A percentile compares a stretch with the other conserved stretches of the same genome.
phyloP scores from a whole-genome alignment of 495 filamentous ascomycete genomes.

The Pyrenula aspistea region DNA sequence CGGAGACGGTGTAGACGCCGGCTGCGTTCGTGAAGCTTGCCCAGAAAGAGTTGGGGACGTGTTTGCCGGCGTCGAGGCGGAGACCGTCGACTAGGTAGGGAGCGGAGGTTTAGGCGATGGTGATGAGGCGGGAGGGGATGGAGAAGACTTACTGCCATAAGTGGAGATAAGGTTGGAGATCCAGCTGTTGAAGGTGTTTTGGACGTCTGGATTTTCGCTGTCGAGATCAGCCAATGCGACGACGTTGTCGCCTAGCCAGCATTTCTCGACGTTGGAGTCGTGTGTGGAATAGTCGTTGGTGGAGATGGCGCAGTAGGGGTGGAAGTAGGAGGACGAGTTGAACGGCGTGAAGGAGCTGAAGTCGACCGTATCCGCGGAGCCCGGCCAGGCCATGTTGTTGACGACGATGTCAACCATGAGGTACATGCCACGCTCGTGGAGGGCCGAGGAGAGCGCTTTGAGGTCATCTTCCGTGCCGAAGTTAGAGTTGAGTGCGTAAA shows the following conservation, averaged over 20 bases:
- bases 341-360: slow-evolving; percentile 55
- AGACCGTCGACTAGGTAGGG: slow-evolving; percentile 51
- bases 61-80: slow-evolving; percentile 62
- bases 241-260: slow-evolving; percentile 53
- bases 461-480: slow-evolving; percentile 59
- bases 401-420: slow-evolving; percentile 73
- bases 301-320: slow-evolving; percentile 49
- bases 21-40: slow-evolving; percentile 48
- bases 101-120: background rate
- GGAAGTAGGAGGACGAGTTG: slow-evolving; percentile 50
- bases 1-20: slow-evolving; percentile 60
- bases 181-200: slow-evolving; percentile 53
- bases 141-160: slow-evolving; percentile 38
- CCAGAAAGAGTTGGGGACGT: slow-evolving; percentile 64
- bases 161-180: slow-evolving; percentile 47
- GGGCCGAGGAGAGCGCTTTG: slow-evolving; percentile 40
- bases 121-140: background rate
- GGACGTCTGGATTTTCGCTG: slow-evolving; percentile 45
- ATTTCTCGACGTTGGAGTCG: slow-evolving; percentile 38
- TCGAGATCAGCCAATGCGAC: slow-evolving; percentile 60
- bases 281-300: slow-evolving; percentile 14
- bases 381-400: slow-evolving; percentile 56
- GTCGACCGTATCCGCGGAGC: slow-evolving; percentile 40
- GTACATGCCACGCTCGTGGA: slow-evolving; percentile 54
- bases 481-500: slow-evolving; percentile 50